Conservation (phyloP, 441 rosid species). For the Flueggea neowawraea region DNA sequence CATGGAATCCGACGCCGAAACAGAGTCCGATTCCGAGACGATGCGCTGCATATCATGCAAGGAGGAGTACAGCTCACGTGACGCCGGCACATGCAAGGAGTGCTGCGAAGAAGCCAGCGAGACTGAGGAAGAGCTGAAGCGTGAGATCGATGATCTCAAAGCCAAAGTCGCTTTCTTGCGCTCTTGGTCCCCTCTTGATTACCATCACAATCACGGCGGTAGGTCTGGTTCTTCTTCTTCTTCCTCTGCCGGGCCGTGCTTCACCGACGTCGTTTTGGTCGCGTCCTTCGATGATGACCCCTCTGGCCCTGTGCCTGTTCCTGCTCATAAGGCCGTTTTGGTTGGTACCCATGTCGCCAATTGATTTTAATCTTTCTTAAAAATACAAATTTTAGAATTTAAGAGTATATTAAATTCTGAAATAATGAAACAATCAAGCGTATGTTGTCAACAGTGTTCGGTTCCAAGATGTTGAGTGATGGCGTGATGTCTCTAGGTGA, state of each 20-base stretch:
- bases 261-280: constrained; percentile 72
- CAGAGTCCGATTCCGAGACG: constrained; percentile 34
- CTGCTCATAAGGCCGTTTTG: constrained; percentile 72
- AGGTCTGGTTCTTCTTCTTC: neutral
- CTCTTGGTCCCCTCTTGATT: constrained; percentile 49
- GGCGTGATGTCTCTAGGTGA: no score
- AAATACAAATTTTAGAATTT: no score
- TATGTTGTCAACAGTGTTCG: no score
- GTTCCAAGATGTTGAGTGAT: no score
- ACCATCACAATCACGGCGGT: constrained; percentile 5
- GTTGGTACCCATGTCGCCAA: constrained; percentile 27
- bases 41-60: constrained; percentile 76
- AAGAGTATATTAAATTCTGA: no score
- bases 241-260: constrained; percentile 23
- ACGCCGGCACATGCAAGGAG: constrained; percentile 93
- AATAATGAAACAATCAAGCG: no score
- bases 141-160: constrained; percentile 80
- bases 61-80: constrained; percentile 46
- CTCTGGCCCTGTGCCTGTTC: constrained; percentile 44
- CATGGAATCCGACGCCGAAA: constrained; percentile 22
- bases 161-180: constrained; percentile 68
- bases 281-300: constrained; percentile 43
- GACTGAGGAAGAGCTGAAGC: constrained; percentile 85
- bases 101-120: constrained; percentile 88
- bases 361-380: neutral